These are phyloP conservation scores for Zalaria obscura DNA, from an alignment of 2,329 filamentous ascomycete species.

Conservation along the genomic window DNA sequence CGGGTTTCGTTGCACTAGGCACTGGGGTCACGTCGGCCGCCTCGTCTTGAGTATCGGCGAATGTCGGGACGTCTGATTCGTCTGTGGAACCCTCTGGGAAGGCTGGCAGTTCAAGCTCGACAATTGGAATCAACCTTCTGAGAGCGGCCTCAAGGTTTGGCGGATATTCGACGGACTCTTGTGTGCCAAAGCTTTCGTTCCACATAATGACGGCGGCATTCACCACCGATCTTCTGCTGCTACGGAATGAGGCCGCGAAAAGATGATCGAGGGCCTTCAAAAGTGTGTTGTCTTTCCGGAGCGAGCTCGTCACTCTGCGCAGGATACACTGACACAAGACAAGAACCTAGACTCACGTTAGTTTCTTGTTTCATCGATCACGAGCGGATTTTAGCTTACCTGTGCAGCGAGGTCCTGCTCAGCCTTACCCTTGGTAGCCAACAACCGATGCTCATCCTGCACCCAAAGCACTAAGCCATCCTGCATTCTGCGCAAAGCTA, in stretches of 20 bases:
- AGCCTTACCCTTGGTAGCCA: conserved; percentile 10
- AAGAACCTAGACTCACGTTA: conserved; percentile 14
- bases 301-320: conserved; percentile 25
- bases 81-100: conserved; percentile 25
- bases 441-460: conserved; percentile 32
- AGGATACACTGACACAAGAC: conserved; percentile 32
- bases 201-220: conserved; percentile 46
- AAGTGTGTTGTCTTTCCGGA: conserved; percentile 39
- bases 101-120: conserved; percentile 35
- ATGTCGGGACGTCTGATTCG: conserved; percentile 3
- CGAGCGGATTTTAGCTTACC: neutral
- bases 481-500: conserved; percentile 47
- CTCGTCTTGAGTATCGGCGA: neutral
- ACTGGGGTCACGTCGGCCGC: too few relatives aligned
- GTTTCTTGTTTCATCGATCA: neutral
- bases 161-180: conserved; percentile 49
- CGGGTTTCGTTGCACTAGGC: too few relatives aligned
- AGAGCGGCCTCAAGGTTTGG: conserved; percentile 48
- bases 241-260: conserved; percentile 39
- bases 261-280: conserved; percentile 39
- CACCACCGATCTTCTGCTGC: conserved; percentile 34
- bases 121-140: conserved; percentile 41
- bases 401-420: neutral
- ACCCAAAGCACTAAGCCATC: conserved; percentile 49
- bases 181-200: conserved; percentile 54